Base-by-base conservation (phyloP, 495 filamentous ascomycete species). In the Hypoxylon crocopeplum region DNA sequence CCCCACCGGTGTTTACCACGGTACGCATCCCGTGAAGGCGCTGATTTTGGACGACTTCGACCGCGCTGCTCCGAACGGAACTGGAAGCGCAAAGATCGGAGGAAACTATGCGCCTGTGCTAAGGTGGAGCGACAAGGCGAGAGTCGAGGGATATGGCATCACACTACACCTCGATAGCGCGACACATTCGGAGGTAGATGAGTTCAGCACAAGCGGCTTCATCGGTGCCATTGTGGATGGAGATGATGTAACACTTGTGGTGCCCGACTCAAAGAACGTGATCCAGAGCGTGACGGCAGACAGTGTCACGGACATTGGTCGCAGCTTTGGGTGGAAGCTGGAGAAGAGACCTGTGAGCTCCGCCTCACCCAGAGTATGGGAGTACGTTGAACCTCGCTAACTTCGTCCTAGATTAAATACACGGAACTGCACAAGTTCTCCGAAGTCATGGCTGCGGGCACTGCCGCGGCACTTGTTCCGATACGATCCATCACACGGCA, bases 381-480 rank as follows among this genome's bases (percentile, higher is more conserved):
- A 38, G n/a, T 19, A 40, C 3, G 2, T 25, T 25, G 5, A 20
- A 34, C 39, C 0, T 21, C 53, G 48, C 62, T 71, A 54, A 71
- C 58, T 21, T 7, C 12, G 10, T 7, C 10, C n/a, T 48, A 87
- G 77, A 88, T 96, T 69, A 82, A 84, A 57, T 93, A 93, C 71
- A 79, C 83, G n/a, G 93, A 98, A 59, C 77, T 97, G 7, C 68
- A 75, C 11, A 69, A 74, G 5, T 97, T 98, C 74, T 79, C 78
- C 38, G 94, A 98, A 72, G 86, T 98, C 15, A 82, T 97, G 74
- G 94, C 93, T 2, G 92, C 91, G 1, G 94, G 94, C 0, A 98
- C 94, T 0, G 94, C 94, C 3, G 94, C 93, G 0, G 90, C 91
- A 1, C 77, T 98, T 36, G 92, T 97, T 7, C 94, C 94, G 1